phyloP scores from a whole-genome alignment of 2,329 filamentous ascomycete genomes.

The Ophiocordyceps camponoti-saundersi region DNA sequence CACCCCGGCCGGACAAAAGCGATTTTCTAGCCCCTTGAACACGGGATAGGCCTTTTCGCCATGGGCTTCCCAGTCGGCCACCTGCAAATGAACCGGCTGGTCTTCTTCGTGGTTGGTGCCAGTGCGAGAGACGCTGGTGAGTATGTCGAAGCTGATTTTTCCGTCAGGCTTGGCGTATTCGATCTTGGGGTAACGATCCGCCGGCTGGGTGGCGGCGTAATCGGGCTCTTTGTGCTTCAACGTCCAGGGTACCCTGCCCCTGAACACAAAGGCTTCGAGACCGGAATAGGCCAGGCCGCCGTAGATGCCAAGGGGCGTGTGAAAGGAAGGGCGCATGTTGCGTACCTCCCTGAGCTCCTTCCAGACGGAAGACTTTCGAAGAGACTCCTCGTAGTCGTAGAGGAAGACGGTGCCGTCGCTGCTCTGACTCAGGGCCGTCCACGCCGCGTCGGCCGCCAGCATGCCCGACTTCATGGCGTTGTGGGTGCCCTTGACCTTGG shows the following conservation, averaged over 20 bases:
- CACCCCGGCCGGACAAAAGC: conserved; percentile 93
- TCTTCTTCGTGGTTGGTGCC: conserved; percentile 98
- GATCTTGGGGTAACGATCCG: conserved; percentile 70
- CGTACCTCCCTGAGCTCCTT: conserved; percentile 86
- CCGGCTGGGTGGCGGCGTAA: conserved; percentile 60
- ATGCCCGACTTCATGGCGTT: conserved; percentile 97
- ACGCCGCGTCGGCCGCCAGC: conserved; percentile 85
- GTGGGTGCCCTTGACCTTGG: conserved; percentile 97
- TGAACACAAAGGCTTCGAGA: conserved; percentile 74
- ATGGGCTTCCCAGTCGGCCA: conserved; percentile 89
- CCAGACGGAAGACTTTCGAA: conserved; percentile 81
- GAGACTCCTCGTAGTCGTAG: conserved; percentile 81
- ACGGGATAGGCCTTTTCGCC: conserved; percentile 65
- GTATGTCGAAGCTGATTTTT: conserved; percentile 85
- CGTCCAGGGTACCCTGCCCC: conserved; percentile 81
- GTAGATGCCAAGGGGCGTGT: conserved; percentile 69
- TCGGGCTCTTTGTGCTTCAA: conserved; percentile 70
- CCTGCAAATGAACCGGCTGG: conserved; percentile 89
- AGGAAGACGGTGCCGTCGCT: conserved; percentile 66
- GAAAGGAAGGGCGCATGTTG: conserved; percentile 95
- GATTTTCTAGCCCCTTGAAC: conserved; percentile 85
- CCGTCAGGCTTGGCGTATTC: conserved; percentile 95
- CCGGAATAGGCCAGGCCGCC: conserved; percentile 88
- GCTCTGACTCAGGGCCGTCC: conserved; percentile 45
- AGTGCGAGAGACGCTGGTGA: conserved; percentile 87